These are phyloP conservation scores for Brassica carinata DNA, from an alignment of 345 rosid species.

Conservation along the genomic window DNA sequence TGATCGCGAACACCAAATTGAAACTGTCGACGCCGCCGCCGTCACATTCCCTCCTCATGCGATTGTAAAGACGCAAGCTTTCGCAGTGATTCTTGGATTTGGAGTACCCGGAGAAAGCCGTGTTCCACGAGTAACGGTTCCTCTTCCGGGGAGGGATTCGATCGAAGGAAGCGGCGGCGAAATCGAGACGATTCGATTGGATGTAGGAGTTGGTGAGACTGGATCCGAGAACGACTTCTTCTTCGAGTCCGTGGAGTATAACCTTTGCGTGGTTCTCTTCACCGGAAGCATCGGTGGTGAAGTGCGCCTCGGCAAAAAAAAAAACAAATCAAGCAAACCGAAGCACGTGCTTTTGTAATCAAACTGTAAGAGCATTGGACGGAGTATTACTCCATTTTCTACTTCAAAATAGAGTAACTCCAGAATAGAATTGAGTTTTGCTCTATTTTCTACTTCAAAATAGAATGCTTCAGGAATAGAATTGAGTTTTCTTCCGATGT, in stretches of 20 bases:
- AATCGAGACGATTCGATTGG: constrained; percentile 38
- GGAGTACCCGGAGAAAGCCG: constrained; percentile 47
- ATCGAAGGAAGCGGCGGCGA: constrained; percentile 40
- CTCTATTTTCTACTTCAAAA: no score
- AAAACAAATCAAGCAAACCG: background rate
- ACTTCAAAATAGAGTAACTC: no score
- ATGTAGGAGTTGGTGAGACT: constrained; percentile 44
- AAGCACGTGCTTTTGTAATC: no score
- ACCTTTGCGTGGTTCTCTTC: constrained; percentile 33
- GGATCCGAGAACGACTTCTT: constrained; percentile 37
- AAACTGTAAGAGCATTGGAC: no score
- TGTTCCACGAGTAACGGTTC: constrained; percentile 47
- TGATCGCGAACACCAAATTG: constrained; percentile 54
- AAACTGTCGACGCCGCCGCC: constrained; percentile 48
- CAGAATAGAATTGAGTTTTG: no score
- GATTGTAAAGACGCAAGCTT: constrained; percentile 36
- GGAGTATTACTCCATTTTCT: no score
- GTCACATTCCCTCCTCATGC: constrained; percentile 39
- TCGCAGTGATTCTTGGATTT: constrained; percentile 28
- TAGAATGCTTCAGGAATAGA: no score
- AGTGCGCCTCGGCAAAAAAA: constrained; percentile 1
- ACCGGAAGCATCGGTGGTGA: constrained; percentile 33
- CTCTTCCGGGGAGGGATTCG: constrained; percentile 27
- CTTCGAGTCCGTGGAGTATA: constrained; percentile 36
- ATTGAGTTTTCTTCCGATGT: no score